Conservation (phyloP, 2,329 filamentous ascomycete species). For the Myriosclerotinia curreyana region DNA sequence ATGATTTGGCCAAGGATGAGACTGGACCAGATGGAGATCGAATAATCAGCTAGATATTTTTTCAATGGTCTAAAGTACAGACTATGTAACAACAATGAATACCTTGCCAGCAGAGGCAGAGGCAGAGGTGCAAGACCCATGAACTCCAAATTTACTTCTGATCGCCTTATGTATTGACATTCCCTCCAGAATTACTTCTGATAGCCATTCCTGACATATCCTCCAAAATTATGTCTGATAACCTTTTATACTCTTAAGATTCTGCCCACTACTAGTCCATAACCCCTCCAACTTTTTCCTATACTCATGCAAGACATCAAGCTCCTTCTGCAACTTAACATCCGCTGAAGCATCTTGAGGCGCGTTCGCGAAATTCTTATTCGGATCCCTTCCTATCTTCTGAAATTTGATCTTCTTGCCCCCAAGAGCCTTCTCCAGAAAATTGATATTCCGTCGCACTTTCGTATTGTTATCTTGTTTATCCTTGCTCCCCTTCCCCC, state of each 20-base stretch:
- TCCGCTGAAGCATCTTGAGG: neutral
- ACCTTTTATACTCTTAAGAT: neutral
- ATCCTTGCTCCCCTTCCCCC: neutral
- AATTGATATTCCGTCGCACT: slow-evolving; percentile 3
- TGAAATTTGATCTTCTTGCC: neutral
- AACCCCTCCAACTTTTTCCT: slow-evolving; percentile 1
- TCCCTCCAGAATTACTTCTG: neutral
- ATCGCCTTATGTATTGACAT: neutral
- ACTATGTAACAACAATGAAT: slow-evolving; percentile 36
- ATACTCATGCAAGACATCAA: slow-evolving; percentile 2
- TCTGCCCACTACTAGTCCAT: neutral
- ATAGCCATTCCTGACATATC: neutral
- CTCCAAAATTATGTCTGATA: neutral
- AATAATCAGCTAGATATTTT: slow-evolving; percentile 35
- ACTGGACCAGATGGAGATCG: slow-evolving; percentile 37
- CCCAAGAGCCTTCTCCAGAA: slow-evolving; percentile 3
- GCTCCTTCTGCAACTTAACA: slow-evolving; percentile 6
- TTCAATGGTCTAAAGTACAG: slow-evolving; percentile 17
- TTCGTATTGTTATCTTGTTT: slow-evolving; percentile 1
- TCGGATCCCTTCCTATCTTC: slow-evolving; percentile 5
- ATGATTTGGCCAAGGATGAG: slow-evolving; percentile 87
- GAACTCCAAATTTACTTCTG: neutral
- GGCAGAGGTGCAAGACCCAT: neutral
- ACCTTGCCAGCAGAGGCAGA: slow-evolving; percentile 18
- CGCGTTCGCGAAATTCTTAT: slow-evolving; percentile 1